Evolutionary conservation across 2,329 filamentous ascomycete genomes (phyloP).

Genomic region (Claviceps purpurea): DNA sequence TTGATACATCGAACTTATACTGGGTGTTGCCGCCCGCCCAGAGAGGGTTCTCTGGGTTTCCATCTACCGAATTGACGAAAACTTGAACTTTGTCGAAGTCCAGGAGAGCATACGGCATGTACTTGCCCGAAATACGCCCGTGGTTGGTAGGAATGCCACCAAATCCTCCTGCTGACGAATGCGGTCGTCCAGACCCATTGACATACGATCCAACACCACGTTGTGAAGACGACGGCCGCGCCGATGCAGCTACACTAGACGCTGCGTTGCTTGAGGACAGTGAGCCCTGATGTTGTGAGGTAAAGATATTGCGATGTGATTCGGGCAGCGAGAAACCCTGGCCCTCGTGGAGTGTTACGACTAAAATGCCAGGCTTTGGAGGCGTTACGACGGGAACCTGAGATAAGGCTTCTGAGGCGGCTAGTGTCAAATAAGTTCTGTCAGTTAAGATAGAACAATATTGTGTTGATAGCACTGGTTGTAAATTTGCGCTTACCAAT

Average conservation of each 20-base stretch:
- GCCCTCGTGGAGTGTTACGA: conserved; percentile 93
- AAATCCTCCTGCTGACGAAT: conserved; percentile 77
- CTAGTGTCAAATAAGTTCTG: conserved; percentile 28
- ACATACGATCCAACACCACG: conserved; percentile 48
- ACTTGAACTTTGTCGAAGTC: conserved; percentile 99
- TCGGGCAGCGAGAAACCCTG: conserved; percentile 83
- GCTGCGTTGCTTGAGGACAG: conserved; percentile 50
- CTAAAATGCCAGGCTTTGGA: conserved; percentile 86
- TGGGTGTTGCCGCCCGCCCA: conserved; percentile 98
- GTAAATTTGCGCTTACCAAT: conserved; percentile 47
- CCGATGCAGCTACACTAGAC: conserved; percentile 33
- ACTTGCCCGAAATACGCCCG: conserved; percentile 89
- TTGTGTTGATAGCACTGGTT: neutral
- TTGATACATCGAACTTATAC: conserved; percentile 98
- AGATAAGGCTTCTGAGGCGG: conserved; percentile 71
- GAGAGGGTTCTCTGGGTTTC: conserved; percentile 82
- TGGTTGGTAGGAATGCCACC: conserved; percentile 82
- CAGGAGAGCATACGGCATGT: conserved; percentile 88
- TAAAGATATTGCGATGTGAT: conserved; percentile 69
- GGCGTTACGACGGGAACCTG: conserved; percentile 53
- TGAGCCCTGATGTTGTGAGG: conserved; percentile 58
- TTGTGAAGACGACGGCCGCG: conserved; percentile 44
- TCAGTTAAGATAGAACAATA: neutral
- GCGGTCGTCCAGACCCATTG: conserved; percentile 52
- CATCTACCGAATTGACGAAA: conserved; percentile 94